These are phyloP conservation scores for Phytopythium sindhum DNA, from an alignment of 352 stramenopile species.

Conservation along the genomic window DNA sequence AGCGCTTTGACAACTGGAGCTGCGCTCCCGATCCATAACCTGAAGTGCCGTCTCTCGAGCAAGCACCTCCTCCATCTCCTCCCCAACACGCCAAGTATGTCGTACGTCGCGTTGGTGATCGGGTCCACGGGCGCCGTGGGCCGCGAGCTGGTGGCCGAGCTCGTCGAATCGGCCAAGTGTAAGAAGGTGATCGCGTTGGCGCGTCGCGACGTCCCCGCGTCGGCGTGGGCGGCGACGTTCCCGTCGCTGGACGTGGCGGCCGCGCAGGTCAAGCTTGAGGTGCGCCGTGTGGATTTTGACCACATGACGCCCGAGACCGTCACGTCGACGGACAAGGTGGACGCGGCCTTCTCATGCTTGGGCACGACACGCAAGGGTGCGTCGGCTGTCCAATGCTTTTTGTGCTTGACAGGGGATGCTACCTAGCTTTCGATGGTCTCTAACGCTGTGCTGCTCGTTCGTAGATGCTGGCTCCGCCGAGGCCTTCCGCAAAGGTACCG, in stretches of 20 bases:
- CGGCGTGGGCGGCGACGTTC: conserved; percentile 43
- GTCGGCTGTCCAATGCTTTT: too few species aligned
- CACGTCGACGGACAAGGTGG: conserved; percentile 37
- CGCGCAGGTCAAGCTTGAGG: conserved; percentile 53
- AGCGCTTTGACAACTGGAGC: neutral
- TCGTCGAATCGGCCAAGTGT: conserved; percentile 61
- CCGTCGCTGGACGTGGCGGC: conserved; percentile 34
- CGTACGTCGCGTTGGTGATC: conserved; percentile 69
- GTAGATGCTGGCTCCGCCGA: conserved; percentile 54
- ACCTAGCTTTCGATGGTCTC: neutral
- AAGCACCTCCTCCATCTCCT: too few species aligned
- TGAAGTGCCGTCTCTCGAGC: neutral
- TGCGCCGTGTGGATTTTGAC: conserved; percentile 62
- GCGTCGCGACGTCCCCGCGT: conserved; percentile 53
- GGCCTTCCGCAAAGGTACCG: conserved; percentile 62
- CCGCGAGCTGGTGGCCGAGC: conserved; percentile 63
- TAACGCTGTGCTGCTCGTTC: neutral
- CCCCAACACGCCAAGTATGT: conserved; percentile 9
- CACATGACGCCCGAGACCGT: conserved; percentile 31
- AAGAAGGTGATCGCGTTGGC: conserved; percentile 65
- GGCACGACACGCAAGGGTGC: conserved; percentile 65
- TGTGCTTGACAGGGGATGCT: too few species aligned
- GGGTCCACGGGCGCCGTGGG: conserved; percentile 71
- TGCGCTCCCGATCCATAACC: too few species aligned
- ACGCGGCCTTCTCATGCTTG: conserved; percentile 69